Conservation (phyloP, 2,329 filamentous ascomycete genomes). For the Aureobasidium mangrovei region DNA sequence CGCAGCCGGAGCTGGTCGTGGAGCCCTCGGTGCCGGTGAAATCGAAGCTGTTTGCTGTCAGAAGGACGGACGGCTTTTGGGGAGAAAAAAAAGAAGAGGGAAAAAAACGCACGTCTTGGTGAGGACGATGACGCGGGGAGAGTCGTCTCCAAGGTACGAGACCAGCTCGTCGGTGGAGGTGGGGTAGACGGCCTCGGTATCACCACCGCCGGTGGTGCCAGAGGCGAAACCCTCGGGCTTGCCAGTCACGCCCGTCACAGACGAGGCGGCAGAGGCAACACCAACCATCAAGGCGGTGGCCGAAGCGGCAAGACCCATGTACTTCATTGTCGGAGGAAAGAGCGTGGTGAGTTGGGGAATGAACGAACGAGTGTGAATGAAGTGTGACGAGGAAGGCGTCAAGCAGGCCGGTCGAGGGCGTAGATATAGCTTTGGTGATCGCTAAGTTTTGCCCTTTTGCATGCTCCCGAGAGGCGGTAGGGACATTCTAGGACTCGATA, state of each 20-base stretch:
- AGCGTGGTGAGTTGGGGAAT: neutral
- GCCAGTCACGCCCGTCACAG: conserved; percentile 20
- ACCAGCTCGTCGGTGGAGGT: conserved; percentile 47
- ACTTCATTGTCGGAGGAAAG: conserved; percentile 4
- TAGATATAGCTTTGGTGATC: too few relatives aligned
- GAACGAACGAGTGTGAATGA: neutral
- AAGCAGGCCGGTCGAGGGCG: too few relatives aligned
- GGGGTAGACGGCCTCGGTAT: conserved; percentile 45
- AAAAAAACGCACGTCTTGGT: conserved; percentile 32
- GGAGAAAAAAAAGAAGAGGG: neutral
- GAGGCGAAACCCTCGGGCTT: conserved; percentile 38
- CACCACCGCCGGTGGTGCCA: conserved; percentile 52
- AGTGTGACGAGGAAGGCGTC: too few relatives aligned
- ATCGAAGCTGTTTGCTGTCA: conserved; percentile 19
- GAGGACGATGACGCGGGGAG: conserved; percentile 49
- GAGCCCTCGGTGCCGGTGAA: conserved; percentile 23
- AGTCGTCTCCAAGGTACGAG: conserved; percentile 47
- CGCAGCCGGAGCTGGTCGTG: conserved; percentile 45
- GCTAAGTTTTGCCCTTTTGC: too few relatives aligned
- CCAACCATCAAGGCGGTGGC: conserved; percentile 4
- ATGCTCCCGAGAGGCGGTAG: too few relatives aligned
- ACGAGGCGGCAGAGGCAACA: neutral
- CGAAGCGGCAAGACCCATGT: conserved; percentile 1
- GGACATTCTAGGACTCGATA: too few relatives aligned
- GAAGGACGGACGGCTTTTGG: neutral